phyloP scores from a whole-genome alignment of 2,329 filamentous ascomycete species.

The Neofusicoccum parvum region DNA sequence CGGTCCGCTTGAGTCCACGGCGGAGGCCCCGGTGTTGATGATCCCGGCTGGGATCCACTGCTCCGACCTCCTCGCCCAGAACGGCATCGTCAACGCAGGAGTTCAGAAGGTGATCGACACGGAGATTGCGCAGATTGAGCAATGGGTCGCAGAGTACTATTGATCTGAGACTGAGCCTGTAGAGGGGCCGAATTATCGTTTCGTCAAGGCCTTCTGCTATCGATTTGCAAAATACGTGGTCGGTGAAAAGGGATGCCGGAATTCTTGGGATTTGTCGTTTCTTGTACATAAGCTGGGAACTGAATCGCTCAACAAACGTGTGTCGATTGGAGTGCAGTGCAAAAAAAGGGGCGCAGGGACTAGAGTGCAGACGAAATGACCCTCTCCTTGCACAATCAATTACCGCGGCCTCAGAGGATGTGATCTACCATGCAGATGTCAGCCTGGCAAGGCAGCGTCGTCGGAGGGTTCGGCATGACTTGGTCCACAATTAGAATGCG shows the following conservation, averaged over 20 bases:
- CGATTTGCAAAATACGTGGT: too few relatives aligned
- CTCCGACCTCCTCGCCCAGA: conserved; percentile 53
- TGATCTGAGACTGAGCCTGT: too few relatives aligned
- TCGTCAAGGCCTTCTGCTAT: too few relatives aligned
- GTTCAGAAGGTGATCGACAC: conserved; percentile 54
- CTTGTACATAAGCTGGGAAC: too few relatives aligned
- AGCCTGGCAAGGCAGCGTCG: background rate
- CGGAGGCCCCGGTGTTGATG: conserved; percentile 53
- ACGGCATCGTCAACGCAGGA: conserved; percentile 51
- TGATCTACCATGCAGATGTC: conserved; percentile 12
- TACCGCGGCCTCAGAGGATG: background rate
- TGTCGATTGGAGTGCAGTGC: too few relatives aligned
- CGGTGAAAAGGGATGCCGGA: too few relatives aligned
- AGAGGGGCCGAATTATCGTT: too few relatives aligned
- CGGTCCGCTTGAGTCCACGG: conserved; percentile 54
- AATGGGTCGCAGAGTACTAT: conserved; percentile 55
- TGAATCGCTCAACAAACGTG: too few relatives aligned
- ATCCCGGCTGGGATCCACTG: conserved; percentile 60
- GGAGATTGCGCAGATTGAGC: conserved; percentile 53
- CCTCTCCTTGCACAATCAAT: conserved; percentile 18
- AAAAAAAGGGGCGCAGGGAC: too few relatives aligned
- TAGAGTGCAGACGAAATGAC: background rate
- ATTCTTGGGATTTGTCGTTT: too few relatives aligned
- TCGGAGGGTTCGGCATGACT: conserved; percentile 7
- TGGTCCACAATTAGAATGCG: conserved; percentile 47